Base-by-base conservation (phyloP, 306 rosid genomes). In the Acacia acuminata region DNA sequence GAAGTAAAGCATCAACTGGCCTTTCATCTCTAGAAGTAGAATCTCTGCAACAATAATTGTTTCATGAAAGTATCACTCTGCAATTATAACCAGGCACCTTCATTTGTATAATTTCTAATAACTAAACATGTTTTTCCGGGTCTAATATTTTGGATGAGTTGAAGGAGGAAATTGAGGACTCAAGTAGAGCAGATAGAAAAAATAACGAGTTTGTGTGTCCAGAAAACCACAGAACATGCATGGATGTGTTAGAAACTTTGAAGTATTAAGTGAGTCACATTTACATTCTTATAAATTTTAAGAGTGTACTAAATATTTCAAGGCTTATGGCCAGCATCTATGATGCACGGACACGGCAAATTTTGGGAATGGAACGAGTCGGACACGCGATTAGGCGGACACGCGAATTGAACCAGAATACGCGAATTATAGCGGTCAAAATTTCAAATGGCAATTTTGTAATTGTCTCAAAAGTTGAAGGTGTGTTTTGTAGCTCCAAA, bases 191-290 rank as follows among this genome's bases (percentile, higher is more conserved):
- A 36, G 77, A 70, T 7, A 25, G 53, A 24, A 3, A 75, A 40
- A 67, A 9, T 32, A 3, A 42, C 10, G 61, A 70, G 42, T 77
- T 73, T 24, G 61, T 53, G 47, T 77, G 43, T 72, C 88, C 91
- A 44, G 38, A 44, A 61, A 88, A 88, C 85, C 83, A 88, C 63
- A 79, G 4, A 22, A 80, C 88, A 51, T 85, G 88, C 84, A 17
- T 71, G 47, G 11, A 22, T 79, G 38, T 82, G 70, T 8, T 88
- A 55, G 25, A 24, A 19, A 56, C 34, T 40, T 78, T 70, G 50
- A 88, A 77, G 66, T 43, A 67, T 27, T 75, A 67, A 73, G 88
- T 85, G 72, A 36, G 87, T 85, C 30, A 38, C 51, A 82, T 58
- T 22, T 22, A 58, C 30, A 58, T 22, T n/a, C 27, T 55, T 8